Conservation (phyloP, 768 basidiomycete species). For the Zangia roseola region DNA sequence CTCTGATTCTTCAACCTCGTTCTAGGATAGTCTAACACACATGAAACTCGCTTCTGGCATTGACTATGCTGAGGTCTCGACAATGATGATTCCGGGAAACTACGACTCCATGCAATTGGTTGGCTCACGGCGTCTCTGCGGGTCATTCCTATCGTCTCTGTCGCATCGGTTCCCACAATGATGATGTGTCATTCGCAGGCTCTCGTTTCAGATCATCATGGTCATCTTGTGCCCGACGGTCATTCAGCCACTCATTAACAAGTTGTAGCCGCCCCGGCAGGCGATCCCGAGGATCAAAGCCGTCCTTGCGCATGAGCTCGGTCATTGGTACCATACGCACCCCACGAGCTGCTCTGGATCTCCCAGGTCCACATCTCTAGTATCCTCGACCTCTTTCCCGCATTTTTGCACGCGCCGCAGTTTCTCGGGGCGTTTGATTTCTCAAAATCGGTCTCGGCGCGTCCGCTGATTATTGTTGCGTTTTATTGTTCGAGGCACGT, state of each 20-base stretch:
- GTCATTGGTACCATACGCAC: slow-evolving; percentile 94
- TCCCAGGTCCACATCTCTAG: slow-evolving; percentile 87
- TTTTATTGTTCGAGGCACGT: slow-evolving; percentile 79
- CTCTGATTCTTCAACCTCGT: too few species aligned
- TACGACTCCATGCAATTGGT: too few species aligned
- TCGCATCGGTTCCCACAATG: background rate
- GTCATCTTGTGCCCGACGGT: slow-evolving; percentile 79
- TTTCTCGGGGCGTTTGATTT: slow-evolving; percentile 83
- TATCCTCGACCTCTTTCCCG: slow-evolving; percentile 85
- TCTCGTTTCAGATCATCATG: slow-evolving; percentile 82
- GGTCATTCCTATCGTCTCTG: background rate
- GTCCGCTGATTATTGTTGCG: slow-evolving; percentile 79
- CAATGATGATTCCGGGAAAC: too few species aligned
- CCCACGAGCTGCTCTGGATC: slow-evolving; percentile 85
- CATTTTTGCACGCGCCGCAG: slow-evolving; percentile 79
- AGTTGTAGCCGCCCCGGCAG: slow-evolving; percentile 76
- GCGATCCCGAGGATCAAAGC: slow-evolving; percentile 93
- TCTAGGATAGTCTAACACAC: too few species aligned
- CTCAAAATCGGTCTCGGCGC: slow-evolving; percentile 55
- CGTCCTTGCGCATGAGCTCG: slow-evolving; percentile 95
- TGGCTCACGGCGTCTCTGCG: slow-evolving; percentile 83
- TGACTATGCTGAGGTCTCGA: too few species aligned
- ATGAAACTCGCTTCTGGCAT: too few species aligned
- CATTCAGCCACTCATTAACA: slow-evolving; percentile 98
- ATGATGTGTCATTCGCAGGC: slow-evolving; percentile 38